phyloP scores from a whole-genome alignment of 305 asterid genomes.

The Petunia hybrid region DNA sequence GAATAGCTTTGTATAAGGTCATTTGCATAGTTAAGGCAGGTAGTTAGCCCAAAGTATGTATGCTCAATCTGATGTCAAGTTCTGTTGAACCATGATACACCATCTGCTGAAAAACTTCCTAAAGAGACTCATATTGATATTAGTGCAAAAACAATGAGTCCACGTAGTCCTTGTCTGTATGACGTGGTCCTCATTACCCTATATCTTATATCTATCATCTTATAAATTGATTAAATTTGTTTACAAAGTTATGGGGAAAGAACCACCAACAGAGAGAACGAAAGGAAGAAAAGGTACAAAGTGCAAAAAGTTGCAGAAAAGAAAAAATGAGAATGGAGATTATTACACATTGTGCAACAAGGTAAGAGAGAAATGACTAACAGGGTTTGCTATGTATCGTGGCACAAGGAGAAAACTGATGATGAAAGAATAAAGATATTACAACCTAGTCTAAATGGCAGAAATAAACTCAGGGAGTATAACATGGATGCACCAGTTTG shows the following conservation, averaged over 20 bases:
- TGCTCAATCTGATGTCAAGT: background rate
- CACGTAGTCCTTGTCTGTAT: background rate
- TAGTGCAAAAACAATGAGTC: background rate
- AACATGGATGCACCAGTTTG: conserved; percentile 1
- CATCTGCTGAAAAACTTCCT: too few relatives aligned
- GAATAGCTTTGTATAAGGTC: background rate
- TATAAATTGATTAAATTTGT: background rate
- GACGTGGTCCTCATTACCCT: background rate
- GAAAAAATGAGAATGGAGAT: background rate
- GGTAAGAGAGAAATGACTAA: background rate
- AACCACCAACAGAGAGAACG: background rate
- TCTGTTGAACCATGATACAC: conserved; percentile 19
- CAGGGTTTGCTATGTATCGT: background rate
- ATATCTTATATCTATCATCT: conserved; percentile 10
- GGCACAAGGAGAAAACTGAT: background rate
- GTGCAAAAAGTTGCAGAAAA: background rate
- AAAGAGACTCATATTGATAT: conserved; percentile 13
- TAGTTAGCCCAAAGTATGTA: conserved; percentile 2
- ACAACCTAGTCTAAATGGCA: background rate
- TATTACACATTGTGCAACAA: background rate
- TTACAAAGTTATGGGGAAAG: background rate
- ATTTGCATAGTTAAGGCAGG: background rate
- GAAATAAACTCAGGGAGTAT: background rate
- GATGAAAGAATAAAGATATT: background rate
- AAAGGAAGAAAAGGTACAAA: background rate